Evolutionary conservation across 352 stramenopile genomes (phyloP).

Genomic region (Pythium monospermum): DNA sequence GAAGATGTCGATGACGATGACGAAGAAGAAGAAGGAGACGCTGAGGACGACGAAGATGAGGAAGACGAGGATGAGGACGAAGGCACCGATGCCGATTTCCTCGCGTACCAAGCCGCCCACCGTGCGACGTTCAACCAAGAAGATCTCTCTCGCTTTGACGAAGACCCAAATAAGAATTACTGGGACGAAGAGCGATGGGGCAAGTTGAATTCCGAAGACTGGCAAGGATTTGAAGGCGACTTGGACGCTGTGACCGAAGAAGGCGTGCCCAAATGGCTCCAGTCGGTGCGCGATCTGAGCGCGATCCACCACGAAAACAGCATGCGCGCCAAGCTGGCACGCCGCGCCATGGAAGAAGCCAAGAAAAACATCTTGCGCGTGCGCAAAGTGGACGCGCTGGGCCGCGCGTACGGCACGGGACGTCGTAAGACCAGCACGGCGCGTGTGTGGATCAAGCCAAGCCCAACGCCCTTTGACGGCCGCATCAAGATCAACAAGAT

Average conservation of each 20-base stretch:
- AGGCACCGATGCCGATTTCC: neutral
- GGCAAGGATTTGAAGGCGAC: conserved; percentile 77
- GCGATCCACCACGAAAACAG: conserved; percentile 60
- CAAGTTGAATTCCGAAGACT: conserved; percentile 60
- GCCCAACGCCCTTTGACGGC: conserved; percentile 67
- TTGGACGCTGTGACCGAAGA: conserved; percentile 72
- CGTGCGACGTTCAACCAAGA: conserved; percentile 29
- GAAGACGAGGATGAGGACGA: conserved; percentile 20
- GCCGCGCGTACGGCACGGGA: conserved; percentile 87
- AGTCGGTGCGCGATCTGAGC: conserved; percentile 71
- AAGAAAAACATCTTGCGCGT: conserved; percentile 72
- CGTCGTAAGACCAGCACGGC: conserved; percentile 93
- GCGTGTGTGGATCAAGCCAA: conserved; percentile 92
- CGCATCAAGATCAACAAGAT: conserved; percentile 93
- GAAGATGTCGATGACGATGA: conserved; percentile 18
- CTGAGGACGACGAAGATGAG: conserved; percentile 27
- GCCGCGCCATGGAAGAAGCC: conserved; percentile 58
- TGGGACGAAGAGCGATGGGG: conserved; percentile 72
- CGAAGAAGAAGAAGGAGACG: conserved; percentile 21
- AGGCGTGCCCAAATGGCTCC: conserved; percentile 75
- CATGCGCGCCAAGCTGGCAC: conserved; percentile 59
- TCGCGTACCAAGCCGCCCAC: conserved; percentile 18
- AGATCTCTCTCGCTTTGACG: conserved; percentile 30
- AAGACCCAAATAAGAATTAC: no score
- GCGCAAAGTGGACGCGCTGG: conserved; percentile 67